Evolutionary conservation across 2,329 filamentous ascomycete species (phyloP), one percentile per base, ranked within the genome.

Genomic region (Myriangium duriaei): DNA sequence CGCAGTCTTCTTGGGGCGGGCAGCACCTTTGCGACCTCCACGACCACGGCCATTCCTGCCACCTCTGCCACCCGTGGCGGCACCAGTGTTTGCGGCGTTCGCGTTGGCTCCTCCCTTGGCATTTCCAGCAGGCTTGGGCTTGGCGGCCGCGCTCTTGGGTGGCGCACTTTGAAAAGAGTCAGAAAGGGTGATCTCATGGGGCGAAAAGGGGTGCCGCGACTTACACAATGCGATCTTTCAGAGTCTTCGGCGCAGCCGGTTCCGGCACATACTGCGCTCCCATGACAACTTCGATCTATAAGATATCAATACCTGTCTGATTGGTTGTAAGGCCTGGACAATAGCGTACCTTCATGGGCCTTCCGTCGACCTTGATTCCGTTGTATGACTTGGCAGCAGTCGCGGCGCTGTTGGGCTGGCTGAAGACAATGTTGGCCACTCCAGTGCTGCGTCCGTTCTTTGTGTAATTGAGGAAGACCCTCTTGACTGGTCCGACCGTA

Each of bases 371-470:
- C 39, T 91, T 75, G 42, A 95, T 74, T 45, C 86, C 86, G 53
- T 98, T 92, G 50, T 93, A 69, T 46, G 80, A 76, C 53, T 79
- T 72, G 51, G 85, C 82, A 44, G 91, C 91, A 63, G 85, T 84
- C 56, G 76, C 76, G 48, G 88, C 91, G 47, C 81, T 82, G 49
- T 85, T 84, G 16, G 79, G 64, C 54, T 84, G 83, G 59, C 64
- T 64, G 68, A 98, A 98, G 47, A 79, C 78, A 51, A 98, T 81
- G 39, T 85, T 91, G 52, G 87, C 87, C 56, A 88, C 84, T 49
- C 91, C 91, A 57, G 86, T 83, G 71, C 87, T 95, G 50, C 79
- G 75, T 47, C 88, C 88, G 57, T 83, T 85, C 47, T 88, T 84
- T 53, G 88, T 91, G 64, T 98, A 98, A 36, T 83, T 85, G 52